Base-by-base conservation (phyloP, 768 basidiomycete genomes). In the Russula abietina region DNA sequence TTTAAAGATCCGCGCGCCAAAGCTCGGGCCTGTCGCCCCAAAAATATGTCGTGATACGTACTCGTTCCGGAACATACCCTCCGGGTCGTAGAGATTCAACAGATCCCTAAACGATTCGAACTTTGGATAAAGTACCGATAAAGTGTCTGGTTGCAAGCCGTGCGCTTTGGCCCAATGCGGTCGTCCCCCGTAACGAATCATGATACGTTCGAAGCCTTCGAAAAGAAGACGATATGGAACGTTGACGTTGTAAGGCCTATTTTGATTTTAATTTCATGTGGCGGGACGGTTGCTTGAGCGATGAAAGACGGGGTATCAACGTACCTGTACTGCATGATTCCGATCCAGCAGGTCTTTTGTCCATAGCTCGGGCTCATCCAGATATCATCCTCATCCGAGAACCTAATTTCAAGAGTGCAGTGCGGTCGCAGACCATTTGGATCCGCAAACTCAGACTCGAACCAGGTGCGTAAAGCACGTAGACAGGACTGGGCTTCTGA, bases 91-190 rank as follows among this genome's bases (percentile, higher is more conserved):
- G 9, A 77, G 71, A 48, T 83, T 73, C 49, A 94, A 74, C 53
- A 95, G 82, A 48, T 74, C 71, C 30, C 82, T 75, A 75, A 92
- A 98, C 68, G 88, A 85, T 67, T 85, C 82, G 74, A 93, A 97
- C 63, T 78, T 81, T 24, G 94, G 90, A 75, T 98, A 98, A 12
- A 89, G 74, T 58, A 69, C 70, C 56, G 83, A 81, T 58, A 97
- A 80, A 36, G 77, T 74, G 50, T 79, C 78, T 2, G 89, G 89
- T 49, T 80, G 77, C 41, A 95, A 79, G 26, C 76, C 75, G 72
- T 98, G 96, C 24, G 91, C 82, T 74, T 98, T 98, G 0, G 94
- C 96, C 96, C 96, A 98, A 76, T 98, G 96, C 10, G 96, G 94
- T 52, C 91, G 81, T 7, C 93, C 96, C 48, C 81, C 80, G 74